Evolutionary conservation across 148 eudicot genomes (phyloP).

Genomic region (Dysphania ambrosioides): DNA sequence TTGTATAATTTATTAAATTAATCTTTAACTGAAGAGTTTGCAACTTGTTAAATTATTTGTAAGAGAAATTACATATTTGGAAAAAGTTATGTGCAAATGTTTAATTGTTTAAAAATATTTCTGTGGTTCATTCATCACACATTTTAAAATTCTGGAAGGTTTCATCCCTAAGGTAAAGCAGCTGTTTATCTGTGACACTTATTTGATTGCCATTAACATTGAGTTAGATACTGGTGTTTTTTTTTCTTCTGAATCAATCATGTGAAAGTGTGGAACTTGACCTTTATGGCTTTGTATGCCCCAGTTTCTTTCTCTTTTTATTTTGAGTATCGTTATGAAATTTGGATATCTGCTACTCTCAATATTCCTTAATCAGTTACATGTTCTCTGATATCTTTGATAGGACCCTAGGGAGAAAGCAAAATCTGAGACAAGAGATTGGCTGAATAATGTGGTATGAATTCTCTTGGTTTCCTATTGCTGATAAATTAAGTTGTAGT

Average conservation of each 20-base stretch:
- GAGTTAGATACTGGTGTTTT: neutral
- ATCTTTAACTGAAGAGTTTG: too few species aligned
- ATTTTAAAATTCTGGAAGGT: neutral
- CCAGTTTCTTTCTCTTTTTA: neutral
- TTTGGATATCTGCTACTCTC: neutral
- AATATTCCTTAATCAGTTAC: conserved; percentile 7
- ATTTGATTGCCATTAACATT: neutral
- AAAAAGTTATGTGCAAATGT: neutral
- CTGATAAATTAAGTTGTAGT: neutral
- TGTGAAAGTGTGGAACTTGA: neutral
- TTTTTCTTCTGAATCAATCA: neutral
- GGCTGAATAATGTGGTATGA: conserved; percentile 93
- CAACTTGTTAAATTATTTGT: too few species aligned
- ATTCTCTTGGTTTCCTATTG: neutral
- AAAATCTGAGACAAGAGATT: conserved; percentile 96
- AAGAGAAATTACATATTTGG: neutral
- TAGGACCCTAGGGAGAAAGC: conserved; percentile 99
- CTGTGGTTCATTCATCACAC: neutral
- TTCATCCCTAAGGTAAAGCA: neutral
- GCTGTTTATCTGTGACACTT: neutral
- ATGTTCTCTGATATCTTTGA: conserved; percentile 11
- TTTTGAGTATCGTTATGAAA: neutral
- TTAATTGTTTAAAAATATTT: neutral
- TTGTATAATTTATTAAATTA: neutral
- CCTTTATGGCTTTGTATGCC: neutral